These are phyloP conservation scores for Boletus semigastroideus DNA, from an alignment of 1,284 basidiomycete genomes.

Conservation along the genomic window DNA sequence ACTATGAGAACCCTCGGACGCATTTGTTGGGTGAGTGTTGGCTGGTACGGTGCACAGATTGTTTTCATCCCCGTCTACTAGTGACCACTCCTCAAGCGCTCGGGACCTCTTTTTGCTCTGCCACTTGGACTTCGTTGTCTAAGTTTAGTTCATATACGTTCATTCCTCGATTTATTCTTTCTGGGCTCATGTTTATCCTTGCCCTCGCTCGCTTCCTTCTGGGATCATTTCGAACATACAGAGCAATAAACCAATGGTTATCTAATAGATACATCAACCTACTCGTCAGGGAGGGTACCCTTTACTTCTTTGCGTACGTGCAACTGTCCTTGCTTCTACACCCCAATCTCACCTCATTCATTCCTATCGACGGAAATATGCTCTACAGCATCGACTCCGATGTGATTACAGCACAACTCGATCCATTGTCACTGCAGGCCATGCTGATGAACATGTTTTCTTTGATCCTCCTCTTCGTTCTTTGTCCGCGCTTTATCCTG, in stretches of 20 bases:
- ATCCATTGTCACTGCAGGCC: background rate
- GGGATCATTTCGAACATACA: background rate
- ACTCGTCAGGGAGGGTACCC: background rate
- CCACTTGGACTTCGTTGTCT: background rate
- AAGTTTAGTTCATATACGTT: background rate
- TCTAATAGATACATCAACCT: background rate
- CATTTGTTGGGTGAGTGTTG: background rate
- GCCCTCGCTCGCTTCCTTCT: background rate
- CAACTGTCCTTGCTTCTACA: no score
- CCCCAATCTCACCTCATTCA: background rate
- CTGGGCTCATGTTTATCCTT: background rate
- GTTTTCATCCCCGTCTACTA: background rate
- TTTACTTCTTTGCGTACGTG: constrained; percentile 1
- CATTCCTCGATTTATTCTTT: background rate
- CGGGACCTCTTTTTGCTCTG: background rate
- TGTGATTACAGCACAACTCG: background rate
- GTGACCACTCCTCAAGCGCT: background rate
- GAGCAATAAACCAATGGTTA: background rate
- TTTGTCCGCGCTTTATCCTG: constrained; percentile 3
- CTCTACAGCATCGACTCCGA: background rate
- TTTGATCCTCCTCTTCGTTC: background rate
- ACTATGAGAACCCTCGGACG: background rate
- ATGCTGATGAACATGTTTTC: background rate
- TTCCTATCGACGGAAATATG: background rate
- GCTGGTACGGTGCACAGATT: no score